phyloP scores from a whole-genome alignment of 202 grass and related monocot genomes.

The Digitaria exilis region DNA sequence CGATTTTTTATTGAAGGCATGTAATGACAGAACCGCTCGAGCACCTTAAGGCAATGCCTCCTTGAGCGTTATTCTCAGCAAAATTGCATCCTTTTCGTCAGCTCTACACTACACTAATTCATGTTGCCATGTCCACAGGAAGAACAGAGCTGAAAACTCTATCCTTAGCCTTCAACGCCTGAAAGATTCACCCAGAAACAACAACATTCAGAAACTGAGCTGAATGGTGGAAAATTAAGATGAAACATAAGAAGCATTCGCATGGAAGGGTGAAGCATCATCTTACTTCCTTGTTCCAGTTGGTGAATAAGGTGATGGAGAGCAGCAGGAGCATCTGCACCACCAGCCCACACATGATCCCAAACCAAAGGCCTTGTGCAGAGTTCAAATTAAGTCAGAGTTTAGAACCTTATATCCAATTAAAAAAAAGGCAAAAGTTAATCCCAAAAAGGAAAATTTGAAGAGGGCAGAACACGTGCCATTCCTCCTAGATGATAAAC shows the following conservation, averaged over 20 bases:
- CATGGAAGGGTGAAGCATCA: background rate
- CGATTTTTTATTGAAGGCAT: background rate
- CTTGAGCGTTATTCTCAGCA: background rate
- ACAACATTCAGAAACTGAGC: background rate
- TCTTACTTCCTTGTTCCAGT: slow-evolving; percentile 41
- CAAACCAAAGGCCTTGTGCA: slow-evolving; percentile 70
- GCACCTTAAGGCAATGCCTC: background rate
- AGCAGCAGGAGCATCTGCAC: slow-evolving; percentile 46
- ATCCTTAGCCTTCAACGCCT: slow-evolving; percentile 53
- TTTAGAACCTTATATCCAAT: background rate
- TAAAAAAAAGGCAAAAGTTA: background rate
- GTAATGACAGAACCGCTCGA: no score
- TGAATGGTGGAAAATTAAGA: no score
- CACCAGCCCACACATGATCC: slow-evolving; percentile 58
- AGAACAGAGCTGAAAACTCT: slow-evolving; percentile 50
- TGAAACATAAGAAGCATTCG: background rate
- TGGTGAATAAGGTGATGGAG: slow-evolving; percentile 42
- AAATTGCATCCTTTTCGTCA: background rate
- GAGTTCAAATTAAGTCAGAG: background rate
- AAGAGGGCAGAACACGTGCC: slow-evolving; percentile 14
- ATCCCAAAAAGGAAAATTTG: background rate
- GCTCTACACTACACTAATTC: background rate
- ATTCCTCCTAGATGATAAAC: slow-evolving; percentile 50
- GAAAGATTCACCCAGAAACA: background rate
- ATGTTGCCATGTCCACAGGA: slow-evolving; percentile 23